A percentile compares a stretch with the other conserved stretches of the same genome.
These are phyloP conservation scores for Beauveria medogensis DNA, from an alignment of 2,329 filamentous ascomycete genomes.

Conservation along the genomic window DNA sequence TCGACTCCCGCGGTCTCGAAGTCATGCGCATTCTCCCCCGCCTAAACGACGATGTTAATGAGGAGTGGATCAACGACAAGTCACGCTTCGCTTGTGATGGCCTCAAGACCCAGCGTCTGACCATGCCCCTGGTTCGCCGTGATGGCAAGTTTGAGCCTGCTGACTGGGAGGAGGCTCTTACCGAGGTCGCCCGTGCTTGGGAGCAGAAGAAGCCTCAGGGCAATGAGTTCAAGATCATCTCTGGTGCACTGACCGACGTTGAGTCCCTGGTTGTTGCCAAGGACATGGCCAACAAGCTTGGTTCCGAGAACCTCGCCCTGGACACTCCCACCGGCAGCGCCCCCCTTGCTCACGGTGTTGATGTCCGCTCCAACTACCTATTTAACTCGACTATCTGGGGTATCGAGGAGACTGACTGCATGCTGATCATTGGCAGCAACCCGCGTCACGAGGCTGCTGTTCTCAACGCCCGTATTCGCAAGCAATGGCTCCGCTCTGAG, in stretches of 20 bases:
- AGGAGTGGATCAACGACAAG: constrained; percentile 99
- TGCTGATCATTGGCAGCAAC: constrained; percentile 92
- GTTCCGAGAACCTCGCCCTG: constrained; percentile 89
- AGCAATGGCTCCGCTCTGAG: constrained; percentile 95
- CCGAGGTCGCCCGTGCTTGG: constrained; percentile 76
- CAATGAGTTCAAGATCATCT: constrained; percentile 93
- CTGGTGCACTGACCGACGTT: constrained; percentile 83
- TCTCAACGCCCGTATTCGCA: constrained; percentile 91
- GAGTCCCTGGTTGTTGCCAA: constrained; percentile 95
- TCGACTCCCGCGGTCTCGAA: constrained; percentile 87
- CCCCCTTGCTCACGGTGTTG: constrained; percentile 84
- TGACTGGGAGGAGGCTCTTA: constrained; percentile 91
- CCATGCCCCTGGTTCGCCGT: constrained; percentile 80
- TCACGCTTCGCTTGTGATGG: constrained; percentile 93
- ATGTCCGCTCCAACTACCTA: constrained; percentile 87
- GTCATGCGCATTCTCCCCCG: constrained; percentile 92
- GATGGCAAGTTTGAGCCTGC: constrained; percentile 88
- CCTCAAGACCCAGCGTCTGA: constrained; percentile 90
- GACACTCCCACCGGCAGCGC: constrained; percentile 79
- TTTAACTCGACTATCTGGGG: constrained; percentile 96
- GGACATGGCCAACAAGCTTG: constrained; percentile 92
- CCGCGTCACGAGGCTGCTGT: constrained; percentile 91
- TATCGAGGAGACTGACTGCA: constrained; percentile 86
- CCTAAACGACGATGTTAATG: constrained; percentile 95
- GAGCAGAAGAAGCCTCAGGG: constrained; percentile 71